Base-by-base conservation (phyloP, 176 grass and related monocot genomes). In the Neostapfia colusana region DNA sequence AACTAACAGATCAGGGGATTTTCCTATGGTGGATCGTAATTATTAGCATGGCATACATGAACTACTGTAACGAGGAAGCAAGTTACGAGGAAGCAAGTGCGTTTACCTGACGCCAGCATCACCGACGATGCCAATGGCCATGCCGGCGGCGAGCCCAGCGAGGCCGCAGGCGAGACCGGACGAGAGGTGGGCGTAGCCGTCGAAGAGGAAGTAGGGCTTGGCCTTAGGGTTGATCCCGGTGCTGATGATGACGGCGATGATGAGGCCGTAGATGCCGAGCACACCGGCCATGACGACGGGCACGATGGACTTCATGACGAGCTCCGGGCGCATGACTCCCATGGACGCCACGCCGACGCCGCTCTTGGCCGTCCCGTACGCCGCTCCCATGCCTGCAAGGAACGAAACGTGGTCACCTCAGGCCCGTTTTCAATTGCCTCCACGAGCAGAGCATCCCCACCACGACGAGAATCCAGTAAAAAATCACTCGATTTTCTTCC, bases 191-290 rank as follows among this genome's bases (percentile, higher is more conserved):
- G 88, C 88, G 5, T 90, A 90, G 12, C 88, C 88, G 1, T 90
- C 88, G 25, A 90, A 90, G 65, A 90, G 88, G 75, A 67, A 90
- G 76, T 90, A 90, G 0, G 88, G 84, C 84, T 90, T 90, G 88
- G 88, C 88, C 80, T 90, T 90, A 64, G 88, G 88, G 80, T 90
- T 90, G 70, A 90, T 90, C 70, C 88, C 88, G 16, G 88, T 90
- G 21, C 84, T 87, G 79, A 90, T 90, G 84, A 90, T 90, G 51
- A 90, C 88, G 4, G 88, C 88, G 0, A 90, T 90, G 17, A 90
- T 90, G 76, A 90, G 88, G 5, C 88, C 88, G 34, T 90, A 90
- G 80, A 90, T 90, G 28, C 88, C 88, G 50, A 90, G 88, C 57
- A 90, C 88, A 60, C 88, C 88, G 42, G 88, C 88, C 88, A 90